These are phyloP conservation scores for Pseudogymnoascus sp. DNA, from an alignment of 2,329 filamentous ascomycete genomes.

Conservation along the genomic window DNA sequence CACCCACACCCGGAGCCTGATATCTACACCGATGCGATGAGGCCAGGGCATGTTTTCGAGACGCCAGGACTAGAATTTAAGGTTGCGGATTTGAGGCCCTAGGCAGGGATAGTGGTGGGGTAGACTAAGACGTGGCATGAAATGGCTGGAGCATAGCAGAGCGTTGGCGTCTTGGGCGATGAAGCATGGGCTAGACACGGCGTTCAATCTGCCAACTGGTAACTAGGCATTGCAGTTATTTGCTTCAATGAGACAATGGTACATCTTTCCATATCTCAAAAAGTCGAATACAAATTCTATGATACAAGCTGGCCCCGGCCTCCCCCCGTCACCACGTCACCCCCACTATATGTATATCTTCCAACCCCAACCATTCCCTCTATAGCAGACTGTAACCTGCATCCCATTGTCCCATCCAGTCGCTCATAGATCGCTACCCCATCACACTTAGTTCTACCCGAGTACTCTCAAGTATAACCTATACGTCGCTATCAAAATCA, in stretches of 20 bases:
- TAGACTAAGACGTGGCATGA: neutral
- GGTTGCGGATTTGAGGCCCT: conserved; percentile 52
- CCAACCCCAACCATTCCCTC: neutral
- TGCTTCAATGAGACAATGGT: neutral
- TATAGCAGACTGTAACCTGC: neutral
- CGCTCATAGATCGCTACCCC: neutral
- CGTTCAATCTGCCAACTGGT: conserved; percentile 1
- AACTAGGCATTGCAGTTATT: neutral
- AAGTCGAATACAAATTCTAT: conserved; percentile 1
- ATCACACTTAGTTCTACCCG: neutral
- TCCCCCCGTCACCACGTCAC: neutral
- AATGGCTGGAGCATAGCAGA: conserved; percentile 9
- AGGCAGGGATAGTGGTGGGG: neutral
- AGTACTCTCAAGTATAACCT: neutral
- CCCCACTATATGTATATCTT: neutral
- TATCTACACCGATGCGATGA: conserved; percentile 35
- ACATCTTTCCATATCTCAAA: neutral
- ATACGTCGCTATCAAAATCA: neutral
- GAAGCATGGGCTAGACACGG: conserved; percentile 1
- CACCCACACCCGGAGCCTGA: conserved; percentile 54
- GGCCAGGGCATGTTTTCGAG: conserved; percentile 51
- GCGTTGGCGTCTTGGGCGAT: conserved; percentile 11
- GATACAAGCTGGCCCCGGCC: neutral
- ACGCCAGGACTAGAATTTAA: conserved; percentile 51
- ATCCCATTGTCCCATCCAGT: neutral